phyloP scores from a whole-genome alignment of 2,329 filamentous ascomycete species.

The Xylariaceae sp. region DNA sequence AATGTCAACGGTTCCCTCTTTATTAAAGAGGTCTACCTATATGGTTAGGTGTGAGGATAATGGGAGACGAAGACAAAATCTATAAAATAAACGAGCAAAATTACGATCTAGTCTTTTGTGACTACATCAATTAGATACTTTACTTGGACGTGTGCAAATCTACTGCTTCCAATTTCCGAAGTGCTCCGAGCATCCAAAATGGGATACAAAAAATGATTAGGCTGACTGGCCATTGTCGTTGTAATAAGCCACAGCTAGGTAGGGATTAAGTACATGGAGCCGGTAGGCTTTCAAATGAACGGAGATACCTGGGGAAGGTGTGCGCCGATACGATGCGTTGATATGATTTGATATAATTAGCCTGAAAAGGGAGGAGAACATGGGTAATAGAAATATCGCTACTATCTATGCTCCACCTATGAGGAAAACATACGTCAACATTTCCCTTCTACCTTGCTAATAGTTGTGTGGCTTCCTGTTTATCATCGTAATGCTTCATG shows the following conservation, averaged over 20 bases:
- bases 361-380: not conserved
- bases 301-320: not conserved
- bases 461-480: not conserved
- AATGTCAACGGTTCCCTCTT: not conserved
- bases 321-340: not conserved
- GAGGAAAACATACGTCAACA: not conserved
- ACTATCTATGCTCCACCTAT: not conserved
- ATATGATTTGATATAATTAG: not conserved
- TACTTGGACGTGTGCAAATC: not conserved
- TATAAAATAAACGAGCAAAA: not conserved
- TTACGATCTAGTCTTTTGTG: not conserved
- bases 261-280: too few species aligned
- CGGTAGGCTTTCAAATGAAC: not conserved
- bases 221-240: too few species aligned
- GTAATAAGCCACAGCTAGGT: too few species aligned
- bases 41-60: not conserved
- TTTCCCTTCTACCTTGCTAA: not conserved
- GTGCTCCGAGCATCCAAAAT: conserved; percentile 8
- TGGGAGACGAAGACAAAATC: not conserved
- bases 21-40: not conserved
- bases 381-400: not conserved
- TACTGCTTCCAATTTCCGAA: not conserved
- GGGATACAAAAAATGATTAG: conserved; percentile 7
- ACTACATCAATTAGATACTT: not conserved
- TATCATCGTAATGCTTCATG: not conserved